These are phyloP conservation scores for Hymenoscyphus fructigenus DNA, from an alignment of 2,329 filamentous ascomycete species.

Conservation along the genomic window DNA sequence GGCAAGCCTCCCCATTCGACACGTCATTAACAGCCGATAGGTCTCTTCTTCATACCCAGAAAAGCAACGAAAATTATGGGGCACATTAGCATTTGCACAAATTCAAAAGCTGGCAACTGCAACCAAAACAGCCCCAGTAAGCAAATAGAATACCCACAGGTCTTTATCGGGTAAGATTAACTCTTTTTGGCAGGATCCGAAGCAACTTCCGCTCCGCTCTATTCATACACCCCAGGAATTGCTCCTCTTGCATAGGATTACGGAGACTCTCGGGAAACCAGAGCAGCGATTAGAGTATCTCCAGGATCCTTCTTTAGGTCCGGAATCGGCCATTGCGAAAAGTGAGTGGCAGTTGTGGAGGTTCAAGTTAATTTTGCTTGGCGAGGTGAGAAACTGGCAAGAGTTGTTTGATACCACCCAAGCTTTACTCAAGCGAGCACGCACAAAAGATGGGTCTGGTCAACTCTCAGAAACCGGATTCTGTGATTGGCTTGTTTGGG, in stretches of 20 bases:
- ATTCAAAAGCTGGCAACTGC: constrained; percentile 35
- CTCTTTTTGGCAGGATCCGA: constrained; percentile 26
- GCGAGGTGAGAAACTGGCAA: constrained; percentile 30
- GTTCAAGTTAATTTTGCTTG: constrained; percentile 31
- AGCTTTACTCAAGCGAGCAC: constrained; percentile 31
- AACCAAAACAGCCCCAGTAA: constrained; percentile 33
- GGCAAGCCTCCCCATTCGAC: neutral
- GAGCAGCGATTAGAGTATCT: constrained; percentile 33
- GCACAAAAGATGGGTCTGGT: constrained; percentile 31
- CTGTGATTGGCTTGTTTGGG: constrained; percentile 38
- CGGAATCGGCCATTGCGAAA: constrained; percentile 36
- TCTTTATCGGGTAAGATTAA: constrained; percentile 8
- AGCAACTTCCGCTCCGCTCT: constrained; percentile 31
- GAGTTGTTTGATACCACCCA: constrained; percentile 31
- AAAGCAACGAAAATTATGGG: constrained; percentile 33
- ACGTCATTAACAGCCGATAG: constrained; percentile 23
- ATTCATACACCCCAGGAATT: constrained; percentile 39
- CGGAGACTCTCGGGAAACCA: constrained; percentile 26
- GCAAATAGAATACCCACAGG: constrained; percentile 10
- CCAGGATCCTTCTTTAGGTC: constrained; percentile 32
- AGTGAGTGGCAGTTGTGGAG: constrained; percentile 38
- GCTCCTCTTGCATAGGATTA: constrained; percentile 34
- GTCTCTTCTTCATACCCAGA: constrained; percentile 28
- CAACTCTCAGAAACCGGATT: constrained; percentile 32
- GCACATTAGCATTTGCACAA: constrained; percentile 30